phyloP scores from a whole-genome alignment of 164 flowering plant genomes.

The Brasenia schreberi region DNA sequence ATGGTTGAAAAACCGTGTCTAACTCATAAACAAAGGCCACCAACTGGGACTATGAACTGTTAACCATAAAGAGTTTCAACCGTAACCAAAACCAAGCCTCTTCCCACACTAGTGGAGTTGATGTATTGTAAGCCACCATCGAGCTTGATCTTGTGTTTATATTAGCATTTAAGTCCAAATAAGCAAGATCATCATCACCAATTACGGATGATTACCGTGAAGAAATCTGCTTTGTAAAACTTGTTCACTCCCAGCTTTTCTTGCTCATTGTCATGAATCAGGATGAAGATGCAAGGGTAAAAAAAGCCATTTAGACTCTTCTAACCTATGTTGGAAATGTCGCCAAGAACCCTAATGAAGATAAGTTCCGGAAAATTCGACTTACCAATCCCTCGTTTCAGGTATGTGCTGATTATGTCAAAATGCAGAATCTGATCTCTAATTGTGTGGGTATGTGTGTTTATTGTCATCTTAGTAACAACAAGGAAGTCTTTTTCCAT shows the following conservation, averaged over 20 bases:
- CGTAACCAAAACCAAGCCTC: no score
- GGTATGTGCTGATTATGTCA: conserved; percentile 20
- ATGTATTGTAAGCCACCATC: no score
- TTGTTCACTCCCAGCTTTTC: neutral
- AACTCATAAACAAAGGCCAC: neutral
- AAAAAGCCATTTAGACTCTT: conserved; percentile 92
- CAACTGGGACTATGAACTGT: neutral
- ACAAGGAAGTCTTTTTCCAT: no score
- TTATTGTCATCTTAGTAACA: neutral
- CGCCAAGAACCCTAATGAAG: conserved; percentile 79
- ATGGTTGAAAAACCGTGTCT: neutral
- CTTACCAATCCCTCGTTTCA: conserved; percentile 55
- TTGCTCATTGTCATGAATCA: conserved; percentile 6
- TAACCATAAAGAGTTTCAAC: no score
- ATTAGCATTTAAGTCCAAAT: no score
- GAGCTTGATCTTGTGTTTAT: no score
- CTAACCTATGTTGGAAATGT: conserved; percentile 79
- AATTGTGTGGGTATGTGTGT: neutral
- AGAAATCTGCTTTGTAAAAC: no score
- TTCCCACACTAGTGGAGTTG: no score
- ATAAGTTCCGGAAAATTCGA: conserved; percentile 82
- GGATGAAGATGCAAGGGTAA: conserved; percentile 95
- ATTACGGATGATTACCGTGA: no score
- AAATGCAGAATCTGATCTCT: neutral
- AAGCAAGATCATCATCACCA: no score